Base-by-base conservation (phyloP, 345 rosid genomes). In the Pugionium cornutum region DNA sequence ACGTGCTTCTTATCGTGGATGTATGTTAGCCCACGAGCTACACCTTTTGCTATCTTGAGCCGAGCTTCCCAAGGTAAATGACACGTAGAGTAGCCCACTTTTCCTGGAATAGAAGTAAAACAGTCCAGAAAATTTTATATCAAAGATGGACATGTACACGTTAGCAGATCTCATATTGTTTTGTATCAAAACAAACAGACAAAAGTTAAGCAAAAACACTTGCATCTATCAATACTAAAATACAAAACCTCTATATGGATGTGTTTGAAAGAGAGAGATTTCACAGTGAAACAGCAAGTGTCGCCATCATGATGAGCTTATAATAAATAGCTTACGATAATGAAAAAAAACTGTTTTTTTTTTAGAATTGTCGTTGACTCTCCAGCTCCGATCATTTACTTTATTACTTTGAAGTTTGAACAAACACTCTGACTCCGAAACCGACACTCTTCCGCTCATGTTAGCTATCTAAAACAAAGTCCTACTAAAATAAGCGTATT, bases 1-100 rank as follows among this genome's bases (percentile, higher is more conserved):
- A 94, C 88, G 4, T 88, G 89, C 74, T 84, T 90, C 81, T 85
- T 90, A 44, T 94, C 99, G 45, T 94, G 97, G 45, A 94, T 86
- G 59, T 78, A 88, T 0, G 80, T 69, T 9, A 94, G 85, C 70
- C 92, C 99, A 25, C 90, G 90, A 46, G 95, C 95, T 47, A 90
- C 72, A 0, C 99, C 96, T 76, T 79, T 85, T 0, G 86, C 88
- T 25, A 18, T 18, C 18, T 18, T 18, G 18, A 18, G 18, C 78
- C 96, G 82, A 62, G 89, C 75, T 54, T 86, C 97, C 99, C 97
- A 90, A 2, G 89, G 90, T 53, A 94, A 69, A 75, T 76, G 92
- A 70, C 88, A 81, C 29, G 96, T 87, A 0, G 96, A 94, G 5
- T 97, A 83, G 52, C 96, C 95, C 27, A 82, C 86, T 77, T 86